These are phyloP conservation scores for Xylaria nigripes DNA, from an alignment of 495 filamentous ascomycete species.

Conservation along the genomic window DNA sequence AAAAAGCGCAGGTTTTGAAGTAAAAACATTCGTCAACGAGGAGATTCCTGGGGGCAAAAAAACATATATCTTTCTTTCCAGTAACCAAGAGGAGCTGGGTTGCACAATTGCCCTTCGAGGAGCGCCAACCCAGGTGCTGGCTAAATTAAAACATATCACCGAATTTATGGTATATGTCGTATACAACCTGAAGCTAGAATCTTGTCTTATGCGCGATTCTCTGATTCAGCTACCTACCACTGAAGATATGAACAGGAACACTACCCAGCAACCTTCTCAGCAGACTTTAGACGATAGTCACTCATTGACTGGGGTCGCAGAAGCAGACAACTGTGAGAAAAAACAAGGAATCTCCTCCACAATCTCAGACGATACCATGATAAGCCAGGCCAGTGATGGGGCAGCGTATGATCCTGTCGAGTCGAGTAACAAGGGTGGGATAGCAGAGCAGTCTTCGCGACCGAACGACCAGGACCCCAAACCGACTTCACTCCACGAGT, in stretches of 20 bases:
- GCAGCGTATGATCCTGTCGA: conserved; percentile 9
- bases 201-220: conserved; percentile 91
- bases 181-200: conserved; percentile 94
- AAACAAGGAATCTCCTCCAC: conserved; percentile 9
- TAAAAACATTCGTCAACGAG: conserved; percentile 85
- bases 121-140: conserved; percentile 57
- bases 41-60: conserved; percentile 67
- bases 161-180: conserved; percentile 99
- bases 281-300: conserved; percentile 18
- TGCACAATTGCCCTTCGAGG: conserved; percentile 95
- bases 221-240: conserved; percentile 77
- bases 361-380: conserved; percentile 8
- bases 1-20: conserved; percentile 75
- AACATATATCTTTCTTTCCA: conserved; percentile 92
- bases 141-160: conserved; percentile 83
- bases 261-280: conserved; percentile 21
- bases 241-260: conserved; percentile 28
- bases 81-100: conserved; percentile 84
- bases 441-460: conserved; percentile 6
- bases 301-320: neutral
- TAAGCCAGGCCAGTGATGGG: conserved; percentile 14
- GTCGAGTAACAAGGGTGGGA: neutral
- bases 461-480: conserved; percentile 12
- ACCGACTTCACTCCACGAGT: conserved; percentile 38
- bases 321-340: conserved; percentile 1